Conservation (phyloP, 257 asterid genomes). For the Osmanthus fragrans region DNA sequence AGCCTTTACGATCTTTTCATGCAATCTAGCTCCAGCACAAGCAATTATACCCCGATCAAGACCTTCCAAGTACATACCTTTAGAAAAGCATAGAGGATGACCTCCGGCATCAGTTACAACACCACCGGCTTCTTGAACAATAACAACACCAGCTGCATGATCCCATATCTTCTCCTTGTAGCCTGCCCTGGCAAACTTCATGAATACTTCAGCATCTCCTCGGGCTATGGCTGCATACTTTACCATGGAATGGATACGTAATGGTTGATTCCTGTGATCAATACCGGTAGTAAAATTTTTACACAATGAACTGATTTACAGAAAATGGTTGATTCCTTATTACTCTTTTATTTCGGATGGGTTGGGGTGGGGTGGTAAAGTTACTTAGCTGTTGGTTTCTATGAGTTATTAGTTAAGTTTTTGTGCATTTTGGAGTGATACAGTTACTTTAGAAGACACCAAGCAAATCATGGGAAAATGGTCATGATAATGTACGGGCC, state of each 20-base stretch:
- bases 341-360: too few relatives aligned
- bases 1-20: conserved; percentile 65
- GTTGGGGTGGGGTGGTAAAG: too few relatives aligned
- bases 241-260: conserved; percentile 76
- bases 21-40: conserved; percentile 62
- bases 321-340: neutral
- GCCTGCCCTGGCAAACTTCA: conserved; percentile 77
- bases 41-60: conserved; percentile 83
- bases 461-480: too few relatives aligned
- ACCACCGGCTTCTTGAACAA: conserved; percentile 83
- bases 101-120: conserved; percentile 89
- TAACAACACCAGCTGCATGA: conserved; percentile 87
- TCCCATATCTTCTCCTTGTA: conserved; percentile 94
- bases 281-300: neutral
- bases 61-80: conserved; percentile 74
- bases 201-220: conserved; percentile 84
- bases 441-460: neutral
- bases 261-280: conserved; percentile 64
- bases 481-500: too few relatives aligned
- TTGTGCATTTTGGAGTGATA: too few relatives aligned
- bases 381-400: neutral
- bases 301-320: neutral
- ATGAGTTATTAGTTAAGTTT: too few relatives aligned
- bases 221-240: conserved; percentile 87
- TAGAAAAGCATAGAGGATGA: conserved; percentile 62